A percentile compares a stretch with the other conserved stretches of the same genome.
Conservation (phyloP, 2,329 filamentous ascomycete species). For the Colletotrichum eremochloae region DNA sequence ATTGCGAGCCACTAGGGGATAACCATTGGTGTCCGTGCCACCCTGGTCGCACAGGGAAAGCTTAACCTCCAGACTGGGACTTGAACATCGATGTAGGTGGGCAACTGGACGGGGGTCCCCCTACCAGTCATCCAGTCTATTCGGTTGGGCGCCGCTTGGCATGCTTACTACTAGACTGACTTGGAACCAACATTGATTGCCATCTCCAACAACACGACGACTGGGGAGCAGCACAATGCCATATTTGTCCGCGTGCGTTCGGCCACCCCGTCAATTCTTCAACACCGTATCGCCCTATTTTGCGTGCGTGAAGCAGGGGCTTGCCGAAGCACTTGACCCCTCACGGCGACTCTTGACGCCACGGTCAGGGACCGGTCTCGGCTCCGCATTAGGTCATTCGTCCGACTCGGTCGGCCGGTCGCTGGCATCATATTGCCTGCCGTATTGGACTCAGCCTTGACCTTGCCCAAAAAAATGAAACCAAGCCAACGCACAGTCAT, state of each 20-base stretch:
- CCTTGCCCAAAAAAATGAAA: slow-evolving; percentile 8
- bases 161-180: slow-evolving; percentile 11
- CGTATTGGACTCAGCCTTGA: not conserved
- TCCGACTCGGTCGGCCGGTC: slow-evolving; percentile 23
- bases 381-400: slow-evolving; percentile 27
- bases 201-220: not conserved
- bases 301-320: not conserved
- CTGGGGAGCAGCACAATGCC: not conserved
- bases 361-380: slow-evolving; percentile 8
- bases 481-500: slow-evolving; percentile 12
- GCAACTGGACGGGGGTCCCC: slow-evolving; percentile 17
- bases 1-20: not conserved
- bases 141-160: slow-evolving; percentile 1
- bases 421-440: slow-evolving; percentile 16
- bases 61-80: slow-evolving; percentile 38
- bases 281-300: too few species aligned
- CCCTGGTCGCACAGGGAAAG: slow-evolving; percentile 30
- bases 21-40: slow-evolving; percentile 20
- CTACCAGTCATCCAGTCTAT: slow-evolving; percentile 6
- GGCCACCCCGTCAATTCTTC: not conserved
- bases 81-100: slow-evolving; percentile 4
- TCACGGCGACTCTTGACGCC: slow-evolving; percentile 1
- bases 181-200: not conserved
- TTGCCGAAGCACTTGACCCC: not conserved
- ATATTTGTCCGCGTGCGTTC: slow-evolving; percentile 7